Evolutionary conservation across 495 filamentous ascomycete genomes (phyloP).

Genomic region (Neurospora africana): DNA sequence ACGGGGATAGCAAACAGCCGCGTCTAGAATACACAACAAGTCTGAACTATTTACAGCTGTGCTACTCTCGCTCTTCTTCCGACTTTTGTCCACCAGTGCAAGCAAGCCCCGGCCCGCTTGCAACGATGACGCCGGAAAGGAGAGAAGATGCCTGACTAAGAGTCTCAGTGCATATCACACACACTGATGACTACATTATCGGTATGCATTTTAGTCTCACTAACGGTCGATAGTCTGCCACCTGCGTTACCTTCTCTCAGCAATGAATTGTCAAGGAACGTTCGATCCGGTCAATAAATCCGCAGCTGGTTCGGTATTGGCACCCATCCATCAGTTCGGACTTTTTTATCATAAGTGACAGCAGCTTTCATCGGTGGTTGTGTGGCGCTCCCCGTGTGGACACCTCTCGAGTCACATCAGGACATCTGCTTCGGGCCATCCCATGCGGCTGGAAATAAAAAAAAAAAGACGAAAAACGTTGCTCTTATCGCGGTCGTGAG

Average conservation of each 20-base stretch:
- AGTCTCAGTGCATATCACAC: neutral
- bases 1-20: neutral
- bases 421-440: neutral
- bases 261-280: neutral
- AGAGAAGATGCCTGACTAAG: neutral
- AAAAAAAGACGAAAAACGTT: neutral
- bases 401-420: neutral
- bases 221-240: neutral
- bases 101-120: neutral
- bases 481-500: neutral
- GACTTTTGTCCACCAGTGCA: neutral
- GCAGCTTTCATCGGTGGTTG: neutral
- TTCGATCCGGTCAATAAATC: neutral
- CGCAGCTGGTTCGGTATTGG: neutral
- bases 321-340: neutral
- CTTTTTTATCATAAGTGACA: neutral
- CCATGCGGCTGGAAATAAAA: neutral
- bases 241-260: neutral
- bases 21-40: neutral
- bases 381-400: neutral
- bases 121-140: neutral
- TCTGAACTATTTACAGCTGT: neutral
- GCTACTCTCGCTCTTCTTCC: neutral
- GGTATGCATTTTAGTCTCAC: neutral
- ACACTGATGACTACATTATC: neutral